Percentiles rank a stretch among this genome's conserved stretches.
Evolutionary conservation across 2,329 filamentous ascomycete genomes (phyloP).

Genomic region (Colletotrichum magnum): DNA sequence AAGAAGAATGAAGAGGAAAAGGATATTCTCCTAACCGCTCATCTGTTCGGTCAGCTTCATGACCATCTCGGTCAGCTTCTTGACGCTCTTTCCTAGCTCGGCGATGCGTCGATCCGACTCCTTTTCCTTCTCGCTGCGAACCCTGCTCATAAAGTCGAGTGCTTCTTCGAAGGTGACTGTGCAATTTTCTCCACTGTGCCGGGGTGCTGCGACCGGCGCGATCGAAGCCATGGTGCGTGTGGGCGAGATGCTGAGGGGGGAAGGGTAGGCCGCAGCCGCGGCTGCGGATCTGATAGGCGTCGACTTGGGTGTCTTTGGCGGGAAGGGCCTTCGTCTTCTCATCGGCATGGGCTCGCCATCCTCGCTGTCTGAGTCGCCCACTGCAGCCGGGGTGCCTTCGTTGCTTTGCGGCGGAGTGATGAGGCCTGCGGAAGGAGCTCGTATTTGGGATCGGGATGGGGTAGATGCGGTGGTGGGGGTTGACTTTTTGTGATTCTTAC

Average conservation of each 20-base stretch:
- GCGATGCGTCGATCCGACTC: conserved; percentile 2
- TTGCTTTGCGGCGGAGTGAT: conserved; percentile 18
- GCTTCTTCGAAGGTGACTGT: background rate
- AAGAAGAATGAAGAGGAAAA: background rate
- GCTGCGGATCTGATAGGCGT: background rate
- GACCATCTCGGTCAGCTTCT: conserved; percentile 4
- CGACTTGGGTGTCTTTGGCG: background rate
- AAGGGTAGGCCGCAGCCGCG: background rate
- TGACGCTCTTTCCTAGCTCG: conserved; percentile 19
- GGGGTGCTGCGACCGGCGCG: conserved; percentile 3
- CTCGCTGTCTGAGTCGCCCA: background rate
- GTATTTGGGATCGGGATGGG: background rate
- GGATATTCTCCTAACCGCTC: background rate
- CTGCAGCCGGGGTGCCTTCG: background rate
- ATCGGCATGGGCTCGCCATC: background rate
- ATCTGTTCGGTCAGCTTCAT: conserved; percentile 5
- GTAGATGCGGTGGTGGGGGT: background rate
- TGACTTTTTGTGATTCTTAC: conserved; percentile 9
- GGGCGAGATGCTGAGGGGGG: background rate
- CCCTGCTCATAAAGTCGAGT: background rate
- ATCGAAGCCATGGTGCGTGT: background rate
- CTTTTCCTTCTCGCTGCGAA: background rate
- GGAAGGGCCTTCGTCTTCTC: background rate
- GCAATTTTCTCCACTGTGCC: background rate
- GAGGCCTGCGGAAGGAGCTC: background rate